These are phyloP conservation scores for Lachancea sp. DNA, from an alignment of 805 yeast genomes.

Conservation along the genomic window DNA sequence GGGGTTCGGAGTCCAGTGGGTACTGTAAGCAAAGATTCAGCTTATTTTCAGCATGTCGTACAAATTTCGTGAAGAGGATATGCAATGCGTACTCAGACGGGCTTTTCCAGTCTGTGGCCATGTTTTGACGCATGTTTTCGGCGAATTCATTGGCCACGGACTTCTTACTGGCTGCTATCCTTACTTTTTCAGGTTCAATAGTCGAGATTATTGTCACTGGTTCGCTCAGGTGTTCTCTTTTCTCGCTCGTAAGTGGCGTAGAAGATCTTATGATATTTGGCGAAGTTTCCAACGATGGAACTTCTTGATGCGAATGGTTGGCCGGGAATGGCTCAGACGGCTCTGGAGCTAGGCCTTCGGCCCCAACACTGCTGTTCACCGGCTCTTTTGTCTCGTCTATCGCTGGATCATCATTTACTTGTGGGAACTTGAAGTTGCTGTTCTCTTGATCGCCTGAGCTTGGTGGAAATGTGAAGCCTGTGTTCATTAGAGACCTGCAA, in stretches of 20 bases:
- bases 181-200: slow-evolving; percentile 2
- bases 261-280: slow-evolving; percentile 3
- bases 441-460: slow-evolving; percentile 1
- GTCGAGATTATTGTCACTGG: neutral
- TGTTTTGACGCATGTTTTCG: slow-evolving; percentile 30
- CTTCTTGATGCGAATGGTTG: neutral
- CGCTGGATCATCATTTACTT: neutral
- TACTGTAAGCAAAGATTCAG: slow-evolving; percentile 62
- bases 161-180: slow-evolving; percentile 8
- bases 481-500: slow-evolving; percentile 16
- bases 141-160: slow-evolving; percentile 24
- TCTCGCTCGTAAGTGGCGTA: slow-evolving; percentile 1
- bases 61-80: slow-evolving; percentile 90
- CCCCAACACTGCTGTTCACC: neutral
- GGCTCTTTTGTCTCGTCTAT: neutral
- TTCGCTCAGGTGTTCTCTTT: neutral
- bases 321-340: neutral
- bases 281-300: slow-evolving; percentile 2
- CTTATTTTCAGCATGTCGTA: slow-evolving; percentile 86
- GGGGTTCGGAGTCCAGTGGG: slow-evolving; percentile 64
- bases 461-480: slow-evolving; percentile 25
- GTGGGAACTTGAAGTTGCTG: slow-evolving; percentile 7
- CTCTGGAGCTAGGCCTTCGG: neutral
- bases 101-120: slow-evolving; percentile 53
- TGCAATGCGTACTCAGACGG: slow-evolving; percentile 91